Percentiles rank a stretch among this genome's conserved stretches.
These are phyloP conservation scores for Lodderomyces margitis DNA, from an alignment of 1,139 yeast species.

Conservation along the genomic window DNA sequence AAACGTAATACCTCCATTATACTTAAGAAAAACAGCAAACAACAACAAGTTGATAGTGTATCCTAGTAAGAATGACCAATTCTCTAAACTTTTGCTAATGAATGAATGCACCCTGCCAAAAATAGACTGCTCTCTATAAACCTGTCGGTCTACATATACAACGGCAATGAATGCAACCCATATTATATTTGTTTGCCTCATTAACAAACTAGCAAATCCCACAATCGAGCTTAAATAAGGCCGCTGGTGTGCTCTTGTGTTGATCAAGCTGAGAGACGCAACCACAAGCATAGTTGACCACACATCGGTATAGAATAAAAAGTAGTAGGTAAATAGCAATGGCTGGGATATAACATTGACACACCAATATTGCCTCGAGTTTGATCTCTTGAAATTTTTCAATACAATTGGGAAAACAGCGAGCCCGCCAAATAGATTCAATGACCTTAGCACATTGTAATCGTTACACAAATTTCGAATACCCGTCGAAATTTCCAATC, in stretches of 20 bases:
- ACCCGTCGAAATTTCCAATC: conserved; percentile 20
- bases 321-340: conserved; percentile 66
- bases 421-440: conserved; percentile 65
- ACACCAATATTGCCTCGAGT: conserved; percentile 41
- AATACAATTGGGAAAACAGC: conserved; percentile 48
- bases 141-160: conserved; percentile 53
- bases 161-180: conserved; percentile 74
- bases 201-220: conserved; percentile 60
- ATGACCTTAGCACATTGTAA: conserved; percentile 48
- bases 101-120: conserved; percentile 16
- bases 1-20: conserved; percentile 78
- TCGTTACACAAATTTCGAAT: conserved; percentile 26
- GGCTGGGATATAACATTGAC: conserved; percentile 62
- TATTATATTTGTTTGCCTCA: conserved; percentile 87
- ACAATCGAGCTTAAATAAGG: conserved; percentile 39
- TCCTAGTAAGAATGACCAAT: conserved; percentile 43
- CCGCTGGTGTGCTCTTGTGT: conserved; percentile 13
- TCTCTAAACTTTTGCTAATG: conserved; percentile 20
- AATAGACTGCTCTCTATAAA: conserved; percentile 3
- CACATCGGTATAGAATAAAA: conserved; percentile 86
- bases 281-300: conserved; percentile 80
- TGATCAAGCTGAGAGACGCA: conserved; percentile 38
- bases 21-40: conserved; percentile 55
- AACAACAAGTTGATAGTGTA: conserved; percentile 48
- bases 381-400: conserved; percentile 22